Conservation (phyloP, 2,329 filamentous ascomycete genomes). For the Blastomyces percursus region DNA sequence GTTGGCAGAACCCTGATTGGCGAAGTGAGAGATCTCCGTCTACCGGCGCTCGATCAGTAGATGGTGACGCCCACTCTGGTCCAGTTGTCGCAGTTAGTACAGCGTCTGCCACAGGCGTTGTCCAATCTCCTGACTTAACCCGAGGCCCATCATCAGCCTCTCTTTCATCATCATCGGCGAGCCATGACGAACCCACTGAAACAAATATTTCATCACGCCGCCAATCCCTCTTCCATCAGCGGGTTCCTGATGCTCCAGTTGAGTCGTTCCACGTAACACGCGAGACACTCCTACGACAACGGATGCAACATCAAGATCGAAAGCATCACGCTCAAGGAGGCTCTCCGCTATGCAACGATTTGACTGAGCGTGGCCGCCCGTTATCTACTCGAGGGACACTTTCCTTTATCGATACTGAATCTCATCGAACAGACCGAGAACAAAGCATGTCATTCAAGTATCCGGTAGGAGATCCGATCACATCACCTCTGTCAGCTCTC, state of each 20-base stretch:
- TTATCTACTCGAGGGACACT: constrained; percentile 7
- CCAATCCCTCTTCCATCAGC: constrained; percentile 30
- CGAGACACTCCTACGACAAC: constrained; percentile 26
- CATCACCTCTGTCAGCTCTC: constrained; percentile 33
- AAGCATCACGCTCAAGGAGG: neutral
- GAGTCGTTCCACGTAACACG: constrained; percentile 28
- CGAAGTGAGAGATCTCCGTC: constrained; percentile 26
- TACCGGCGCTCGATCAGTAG: constrained; percentile 27
- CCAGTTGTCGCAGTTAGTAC: constrained; percentile 37
- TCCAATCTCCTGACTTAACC: constrained; percentile 30
- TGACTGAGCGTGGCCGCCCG: constrained; percentile 7
- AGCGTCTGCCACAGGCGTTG: constrained; percentile 34
- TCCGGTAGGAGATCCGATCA: constrained; percentile 16
- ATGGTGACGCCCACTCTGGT: constrained; percentile 28
- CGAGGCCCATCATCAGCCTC: constrained; percentile 17
- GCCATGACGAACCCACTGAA: constrained; percentile 9
- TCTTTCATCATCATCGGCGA: constrained; percentile 2
- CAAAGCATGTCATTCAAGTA: constrained; percentile 14
- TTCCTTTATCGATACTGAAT: constrained; percentile 14
- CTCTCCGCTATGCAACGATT: constrained; percentile 1
- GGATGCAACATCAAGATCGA: constrained; percentile 19
- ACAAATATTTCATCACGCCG: constrained; percentile 20
- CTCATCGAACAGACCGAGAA: neutral
- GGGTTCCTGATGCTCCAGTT: constrained; percentile 21
- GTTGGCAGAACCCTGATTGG: constrained; percentile 28